Evolutionary conservation across 1,139 yeast species (phyloP).

Genomic region (Saccharomyces hybrid): DNA sequence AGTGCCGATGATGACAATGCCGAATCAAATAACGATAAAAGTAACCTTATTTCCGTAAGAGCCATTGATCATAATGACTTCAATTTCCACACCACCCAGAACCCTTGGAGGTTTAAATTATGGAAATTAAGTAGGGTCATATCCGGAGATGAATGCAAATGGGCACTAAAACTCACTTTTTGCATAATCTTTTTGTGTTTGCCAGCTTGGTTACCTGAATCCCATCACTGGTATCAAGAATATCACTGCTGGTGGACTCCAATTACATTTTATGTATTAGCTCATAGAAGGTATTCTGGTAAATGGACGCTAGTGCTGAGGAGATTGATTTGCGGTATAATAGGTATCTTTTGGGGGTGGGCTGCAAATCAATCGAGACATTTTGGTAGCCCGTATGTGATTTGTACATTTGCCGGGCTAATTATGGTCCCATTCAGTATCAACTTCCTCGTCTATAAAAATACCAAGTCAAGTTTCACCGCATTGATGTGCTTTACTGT

Average conservation of each 20-base stretch:
- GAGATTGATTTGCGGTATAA: conserved; percentile 33
- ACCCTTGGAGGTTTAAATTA: conserved; percentile 31
- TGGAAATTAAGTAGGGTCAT: conserved; percentile 35
- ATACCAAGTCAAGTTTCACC: conserved; percentile 39
- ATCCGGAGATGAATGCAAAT: conserved; percentile 36
- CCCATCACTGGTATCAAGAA: conserved; percentile 37
- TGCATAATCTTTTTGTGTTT: conserved; percentile 35
- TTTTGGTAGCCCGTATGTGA: conserved; percentile 35
- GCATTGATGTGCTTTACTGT: conserved; percentile 38
- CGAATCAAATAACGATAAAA: conserved; percentile 7
- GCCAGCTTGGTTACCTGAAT: conserved; percentile 38
- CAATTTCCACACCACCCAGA: conserved; percentile 34
- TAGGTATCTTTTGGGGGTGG: conserved; percentile 44
- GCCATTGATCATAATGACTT: conserved; percentile 37
- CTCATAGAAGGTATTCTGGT: conserved; percentile 41
- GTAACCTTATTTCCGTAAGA: conserved; percentile 18
- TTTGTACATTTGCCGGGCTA: conserved; percentile 37
- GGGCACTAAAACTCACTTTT: conserved; percentile 38
- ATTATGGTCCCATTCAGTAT: conserved; percentile 33
- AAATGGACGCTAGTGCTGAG: conserved; percentile 34
- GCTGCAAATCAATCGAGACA: conserved; percentile 37
- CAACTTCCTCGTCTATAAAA: conserved; percentile 31
- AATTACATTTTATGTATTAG: conserved; percentile 34
- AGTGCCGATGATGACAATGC: background rate
- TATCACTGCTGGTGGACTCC: conserved; percentile 41